A percentile compares a stretch with the other conserved stretches of the same genome.
These are phyloP conservation scores for Parietichytrium sp. DNA, from an alignment of 108 stramenopile genomes.

Conservation along the genomic window DNA sequence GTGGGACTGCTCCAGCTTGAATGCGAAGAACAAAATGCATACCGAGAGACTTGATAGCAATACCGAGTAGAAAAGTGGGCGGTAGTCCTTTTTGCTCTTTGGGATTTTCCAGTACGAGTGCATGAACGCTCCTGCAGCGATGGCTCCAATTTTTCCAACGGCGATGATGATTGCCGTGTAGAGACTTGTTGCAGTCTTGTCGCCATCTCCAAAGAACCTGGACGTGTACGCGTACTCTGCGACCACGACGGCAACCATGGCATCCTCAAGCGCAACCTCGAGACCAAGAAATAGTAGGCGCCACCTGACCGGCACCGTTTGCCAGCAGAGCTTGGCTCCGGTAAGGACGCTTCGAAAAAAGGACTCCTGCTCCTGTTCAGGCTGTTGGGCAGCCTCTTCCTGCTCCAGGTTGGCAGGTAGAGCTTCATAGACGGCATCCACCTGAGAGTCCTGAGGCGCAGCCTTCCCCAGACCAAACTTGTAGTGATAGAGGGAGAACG, in stretches of 20 bases:
- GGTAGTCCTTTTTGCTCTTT: not conserved
- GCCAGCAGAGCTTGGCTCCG: not conserved
- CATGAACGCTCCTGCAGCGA: conserved; percentile 19
- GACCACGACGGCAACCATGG: not conserved
- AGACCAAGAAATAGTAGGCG: conserved; percentile 3
- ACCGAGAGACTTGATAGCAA: not conserved
- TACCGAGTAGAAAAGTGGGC: not conserved
- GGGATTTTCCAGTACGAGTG: conserved; percentile 13
- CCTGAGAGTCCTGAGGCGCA: not conserved
- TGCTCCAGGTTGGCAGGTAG: no score
- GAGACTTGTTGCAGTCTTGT: not conserved
- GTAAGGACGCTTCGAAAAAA: not conserved
- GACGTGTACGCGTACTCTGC: conserved; percentile 34
- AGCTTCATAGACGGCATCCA: no score
- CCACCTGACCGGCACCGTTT: not conserved
- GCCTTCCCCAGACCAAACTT: not conserved
- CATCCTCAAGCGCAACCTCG: conserved; percentile 20
- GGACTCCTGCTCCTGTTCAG: not conserved
- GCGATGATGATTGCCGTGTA: conserved; percentile 16
- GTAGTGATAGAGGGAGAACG: not conserved
- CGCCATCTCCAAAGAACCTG: conserved; percentile 4
- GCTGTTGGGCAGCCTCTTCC: not conserved
- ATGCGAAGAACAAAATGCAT: not conserved
- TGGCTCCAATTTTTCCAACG: conserved; percentile 10
- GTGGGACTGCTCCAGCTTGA: not conserved